These are phyloP conservation scores for Cercospora sp. DNA, from an alignment of 2,329 filamentous ascomycete species.

Conservation along the genomic window DNA sequence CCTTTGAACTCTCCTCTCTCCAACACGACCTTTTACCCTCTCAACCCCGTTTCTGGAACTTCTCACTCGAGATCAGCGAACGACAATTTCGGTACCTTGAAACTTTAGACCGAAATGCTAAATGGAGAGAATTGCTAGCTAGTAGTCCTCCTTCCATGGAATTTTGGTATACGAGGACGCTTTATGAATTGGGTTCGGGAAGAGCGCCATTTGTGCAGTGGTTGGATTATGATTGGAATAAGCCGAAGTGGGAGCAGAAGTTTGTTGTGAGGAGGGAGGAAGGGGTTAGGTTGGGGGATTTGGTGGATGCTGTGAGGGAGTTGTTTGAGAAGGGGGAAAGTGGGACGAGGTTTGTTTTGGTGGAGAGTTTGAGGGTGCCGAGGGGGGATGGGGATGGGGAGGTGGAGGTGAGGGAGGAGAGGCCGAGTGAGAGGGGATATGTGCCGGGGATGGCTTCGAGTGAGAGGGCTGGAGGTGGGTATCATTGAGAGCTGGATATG, in stretches of 20 bases:
- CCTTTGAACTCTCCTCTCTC: slow-evolving; percentile 19
- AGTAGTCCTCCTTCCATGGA: slow-evolving; percentile 23
- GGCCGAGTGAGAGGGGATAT: slow-evolving; percentile 17
- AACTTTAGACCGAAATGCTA: not conserved
- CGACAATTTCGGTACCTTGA: slow-evolving; percentile 20
- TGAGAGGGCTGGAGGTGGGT: slow-evolving; percentile 14
- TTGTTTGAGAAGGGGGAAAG: slow-evolving; percentile 32
- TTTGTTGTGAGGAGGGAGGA: slow-evolving; percentile 9
- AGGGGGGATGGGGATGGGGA: not conserved
- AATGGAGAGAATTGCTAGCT: slow-evolving; percentile 26
- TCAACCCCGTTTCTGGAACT: slow-evolving; percentile 25
- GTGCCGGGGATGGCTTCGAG: slow-evolving; percentile 15
- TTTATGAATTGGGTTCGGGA: slow-evolving; percentile 30
- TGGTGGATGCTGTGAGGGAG: slow-evolving; percentile 26
- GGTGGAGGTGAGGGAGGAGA: slow-evolving; percentile 14
- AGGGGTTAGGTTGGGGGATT: slow-evolving; percentile 25
- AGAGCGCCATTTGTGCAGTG: slow-evolving; percentile 31
- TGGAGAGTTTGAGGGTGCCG: slow-evolving; percentile 26
- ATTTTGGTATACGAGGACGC: slow-evolving; percentile 29
- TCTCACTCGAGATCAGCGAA: slow-evolving; percentile 25
- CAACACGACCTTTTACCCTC: slow-evolving; percentile 18
- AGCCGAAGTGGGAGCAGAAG: slow-evolving; percentile 25
- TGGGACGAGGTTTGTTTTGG: slow-evolving; percentile 25
- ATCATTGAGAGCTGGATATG: not conserved
- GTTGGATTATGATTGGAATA: slow-evolving; percentile 25